These are phyloP conservation scores for Gryganskiella cystojenkinii DNA, from an alignment of 192 early-diverging fungal species.

Conservation along the genomic window DNA sequence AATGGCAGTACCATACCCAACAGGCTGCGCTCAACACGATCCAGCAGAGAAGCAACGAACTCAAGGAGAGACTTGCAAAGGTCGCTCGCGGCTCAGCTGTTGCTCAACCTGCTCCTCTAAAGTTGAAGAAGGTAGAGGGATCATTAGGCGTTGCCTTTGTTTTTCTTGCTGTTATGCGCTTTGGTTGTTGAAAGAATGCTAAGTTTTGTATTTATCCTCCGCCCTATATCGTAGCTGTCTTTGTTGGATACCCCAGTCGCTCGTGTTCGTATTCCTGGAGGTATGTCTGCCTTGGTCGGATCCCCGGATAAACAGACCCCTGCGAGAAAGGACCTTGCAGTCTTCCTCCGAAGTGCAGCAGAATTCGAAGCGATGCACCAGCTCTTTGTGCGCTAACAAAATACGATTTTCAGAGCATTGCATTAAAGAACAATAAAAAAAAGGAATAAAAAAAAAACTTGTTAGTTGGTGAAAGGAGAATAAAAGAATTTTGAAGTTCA, in stretches of 20 bases:
- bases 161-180: background rate
- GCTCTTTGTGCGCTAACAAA: constrained; percentile 44
- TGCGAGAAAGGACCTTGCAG: constrained; percentile 35
- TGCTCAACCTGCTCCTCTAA: constrained; percentile 10
- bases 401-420: no score
- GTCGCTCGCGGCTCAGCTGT: constrained; percentile 14
- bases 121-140: constrained; percentile 51
- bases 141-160: no score
- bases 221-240: constrained; percentile 21
- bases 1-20: constrained; percentile 67
- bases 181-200: background rate
- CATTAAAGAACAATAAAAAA: no score
- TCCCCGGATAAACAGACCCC: constrained; percentile 9
- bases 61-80: constrained; percentile 52
- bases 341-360: constrained; percentile 32
- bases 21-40: constrained; percentile 65
- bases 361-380: constrained; percentile 53
- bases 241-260: constrained; percentile 39
- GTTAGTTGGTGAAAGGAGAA: constrained; percentile 10
- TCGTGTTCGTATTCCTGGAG: constrained; percentile 33
- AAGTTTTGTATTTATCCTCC: background rate
- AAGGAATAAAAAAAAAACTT: background rate
- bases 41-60: constrained; percentile 61
- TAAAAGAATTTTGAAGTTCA: no score
- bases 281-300: constrained; percentile 38